Conservation (phyloP, 2,329 filamentous ascomycete species). For the Aspergillus neotritici region DNA sequence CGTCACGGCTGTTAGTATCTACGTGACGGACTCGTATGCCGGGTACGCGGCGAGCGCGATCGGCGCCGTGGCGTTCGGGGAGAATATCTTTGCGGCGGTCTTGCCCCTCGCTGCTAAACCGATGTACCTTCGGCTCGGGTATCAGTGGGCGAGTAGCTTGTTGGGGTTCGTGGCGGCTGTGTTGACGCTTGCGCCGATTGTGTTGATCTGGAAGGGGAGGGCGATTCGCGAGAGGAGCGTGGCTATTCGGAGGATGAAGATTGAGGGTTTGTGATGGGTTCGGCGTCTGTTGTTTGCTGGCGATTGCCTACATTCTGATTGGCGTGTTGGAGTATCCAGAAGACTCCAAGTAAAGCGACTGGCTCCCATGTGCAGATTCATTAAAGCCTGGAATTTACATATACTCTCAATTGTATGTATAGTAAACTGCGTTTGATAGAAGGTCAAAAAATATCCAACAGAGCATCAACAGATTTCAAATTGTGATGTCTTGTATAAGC, state of each 20-base stretch:
- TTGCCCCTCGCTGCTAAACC: constrained; percentile 38
- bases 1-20: constrained; percentile 44
- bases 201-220: constrained; percentile 34
- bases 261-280: too few species aligned
- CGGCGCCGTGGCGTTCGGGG: constrained; percentile 41
- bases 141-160: constrained; percentile 37
- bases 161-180: constrained; percentile 35
- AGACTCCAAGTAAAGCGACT: too few species aligned
- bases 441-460: too few species aligned
- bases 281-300: too few species aligned
- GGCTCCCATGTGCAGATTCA: too few species aligned
- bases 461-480: too few species aligned
- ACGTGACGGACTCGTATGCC: constrained; percentile 43
- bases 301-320: too few species aligned
- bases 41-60: constrained; percentile 44
- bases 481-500: too few species aligned
- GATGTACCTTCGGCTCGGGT: constrained; percentile 34
- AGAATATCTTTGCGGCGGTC: constrained; percentile 41
- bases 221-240: constrained; percentile 22
- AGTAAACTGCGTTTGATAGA: too few species aligned
- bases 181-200: constrained; percentile 31
- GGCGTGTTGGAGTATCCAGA: too few species aligned
- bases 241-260: constrained; percentile 6
- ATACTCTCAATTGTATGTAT: too few species aligned
- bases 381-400: too few species aligned